Base-by-base conservation (phyloP, 2,329 filamentous ascomycete species). In the Lachnellula subtilissima region DNA sequence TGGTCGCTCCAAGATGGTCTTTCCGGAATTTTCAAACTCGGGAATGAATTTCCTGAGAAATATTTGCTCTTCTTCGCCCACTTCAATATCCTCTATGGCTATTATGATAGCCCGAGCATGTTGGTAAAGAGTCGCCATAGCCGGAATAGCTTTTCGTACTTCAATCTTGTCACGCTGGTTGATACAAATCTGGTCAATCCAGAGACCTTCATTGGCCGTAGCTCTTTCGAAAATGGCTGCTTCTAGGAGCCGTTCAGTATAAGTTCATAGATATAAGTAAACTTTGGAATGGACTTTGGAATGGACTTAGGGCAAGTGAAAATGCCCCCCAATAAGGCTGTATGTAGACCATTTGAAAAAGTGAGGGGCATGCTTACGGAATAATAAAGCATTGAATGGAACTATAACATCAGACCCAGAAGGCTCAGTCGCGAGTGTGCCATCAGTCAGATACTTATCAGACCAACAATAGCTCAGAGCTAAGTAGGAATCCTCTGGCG, bases 381-480 rank as follows among this genome's bases (percentile, higher is more conserved):
- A 48, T 23, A 56, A 17, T 14, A 52, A 36, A 19, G 23, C 23
- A 23, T 35, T 48, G 17, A 49, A 55, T 12, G 53, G 53, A 37
- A 52, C 40, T 15, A n/a, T 50, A 48, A 50, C 9, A n/a, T 40
- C 42, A 28, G n/a, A 25, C 12, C 19, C 22, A 22, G 48, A 48
- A 22, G 14, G 43, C 12, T 9, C 48, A 17, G 37, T 40, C 32
- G 51, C 39, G 14, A 11, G 15, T 32, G 28, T 32, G 2, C 35
- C 36, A 11, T 52, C 35, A 2, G 36, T 23, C 15, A 17, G 14
- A 15, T 52, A 55, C 14, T 25, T 28, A 25, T 36, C 28, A 52
- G 42, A 50, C 53, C 53, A 55, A 19, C 49, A 55, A 40, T 55
- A 55, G 43, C 48, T 52, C 43, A 55, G 14, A 8, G 49, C 53